Conservation (phyloP, 306 rosid genomes). For the Rosa persica region DNA sequence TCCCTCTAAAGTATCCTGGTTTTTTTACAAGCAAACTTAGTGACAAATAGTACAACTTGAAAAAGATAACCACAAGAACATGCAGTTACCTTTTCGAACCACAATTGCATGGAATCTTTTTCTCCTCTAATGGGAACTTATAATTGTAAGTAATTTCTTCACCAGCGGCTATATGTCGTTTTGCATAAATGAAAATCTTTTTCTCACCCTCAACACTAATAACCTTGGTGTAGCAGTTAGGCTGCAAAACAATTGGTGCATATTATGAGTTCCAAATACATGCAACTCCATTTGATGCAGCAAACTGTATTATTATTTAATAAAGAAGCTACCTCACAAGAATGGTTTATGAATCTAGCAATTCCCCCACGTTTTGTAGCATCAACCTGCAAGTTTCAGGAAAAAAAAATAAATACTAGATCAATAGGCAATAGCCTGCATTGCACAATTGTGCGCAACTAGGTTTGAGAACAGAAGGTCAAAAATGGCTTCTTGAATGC, state of each 20-base stretch:
- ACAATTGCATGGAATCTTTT: slow-evolving; percentile 96
- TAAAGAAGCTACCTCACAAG: slow-evolving; percentile 77
- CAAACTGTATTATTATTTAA: slow-evolving; percentile 4
- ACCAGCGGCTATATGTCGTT: slow-evolving; percentile 84
- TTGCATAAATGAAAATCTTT: slow-evolving; percentile 89
- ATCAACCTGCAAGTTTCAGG: slow-evolving; percentile 71
- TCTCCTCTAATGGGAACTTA: slow-evolving; percentile 98
- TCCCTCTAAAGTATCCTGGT: not conserved
- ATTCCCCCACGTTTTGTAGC: slow-evolving; percentile 97
- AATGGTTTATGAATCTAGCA: slow-evolving; percentile 94
- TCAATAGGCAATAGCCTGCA: slow-evolving; percentile 2
- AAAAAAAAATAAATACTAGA: slow-evolving; percentile 19
- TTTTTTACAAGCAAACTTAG: not conserved
- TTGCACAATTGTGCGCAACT: not conserved
- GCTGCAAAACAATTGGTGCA: slow-evolving; percentile 56
- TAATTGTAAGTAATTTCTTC: slow-evolving; percentile 95
- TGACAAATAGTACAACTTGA: not conserved
- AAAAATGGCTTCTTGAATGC: not conserved
- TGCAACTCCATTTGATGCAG: not conserved
- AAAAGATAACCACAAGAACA: slow-evolving; percentile 19
- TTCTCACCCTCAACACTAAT: slow-evolving; percentile 90
- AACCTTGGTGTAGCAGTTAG: slow-evolving; percentile 97
- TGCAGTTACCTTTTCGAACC: slow-evolving; percentile 75
- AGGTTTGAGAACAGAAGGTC: not conserved
- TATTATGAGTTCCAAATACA: slow-evolving; percentile 17